Evolutionary conservation across 495 filamentous ascomycete genomes (phyloP), one percentile per base, ranked within the genome.

Genomic region (Entonaema liquescens): DNA sequence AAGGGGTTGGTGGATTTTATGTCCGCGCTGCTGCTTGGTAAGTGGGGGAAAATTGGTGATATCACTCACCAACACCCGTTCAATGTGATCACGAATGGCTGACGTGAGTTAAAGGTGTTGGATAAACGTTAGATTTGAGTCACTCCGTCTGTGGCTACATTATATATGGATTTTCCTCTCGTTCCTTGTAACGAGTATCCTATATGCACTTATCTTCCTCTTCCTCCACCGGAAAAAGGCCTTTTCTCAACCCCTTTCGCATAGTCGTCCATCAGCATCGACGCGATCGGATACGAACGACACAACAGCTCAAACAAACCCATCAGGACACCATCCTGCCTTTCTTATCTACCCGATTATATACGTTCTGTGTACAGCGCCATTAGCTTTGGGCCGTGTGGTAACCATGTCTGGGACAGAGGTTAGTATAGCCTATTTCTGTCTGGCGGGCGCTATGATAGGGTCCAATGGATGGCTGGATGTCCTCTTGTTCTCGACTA

Each of bases 121-220:
- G 91, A 86, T 93, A 33, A 89, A 85, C 69, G 75, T 82, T 40
- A 76, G 83, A 1, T 92, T 88, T 77, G 84, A 88, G 62, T 71
- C 76, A 5, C 80, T 88, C 42, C 91, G 91, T 67, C 84, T 94
- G 0, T 88, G 86, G 82, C 85, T 90, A 19, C 92, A 94, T 72
- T 94, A 94, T 73, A 83, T 93, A 68, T 94, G 89, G 86, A 91
- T 93, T 77, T 93, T 93, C 79, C 78, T 93, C 50, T 82, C 86
- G 58, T 86, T 93, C 66, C 86, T 89, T 70, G 74, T 87, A 19
- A 92, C 89, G 12, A 83, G 89, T 53, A 62, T 82, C 42, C 83
- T 93, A 13, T 94, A 94, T 77, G 80, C 80, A 1, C 77, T 89
- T 61, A 88, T 92, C 76, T 91, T 86, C 78, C 70, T 91, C 64